phyloP scores from a whole-genome alignment of 305 asterid genomes.

The Coffea humblotiana region DNA sequence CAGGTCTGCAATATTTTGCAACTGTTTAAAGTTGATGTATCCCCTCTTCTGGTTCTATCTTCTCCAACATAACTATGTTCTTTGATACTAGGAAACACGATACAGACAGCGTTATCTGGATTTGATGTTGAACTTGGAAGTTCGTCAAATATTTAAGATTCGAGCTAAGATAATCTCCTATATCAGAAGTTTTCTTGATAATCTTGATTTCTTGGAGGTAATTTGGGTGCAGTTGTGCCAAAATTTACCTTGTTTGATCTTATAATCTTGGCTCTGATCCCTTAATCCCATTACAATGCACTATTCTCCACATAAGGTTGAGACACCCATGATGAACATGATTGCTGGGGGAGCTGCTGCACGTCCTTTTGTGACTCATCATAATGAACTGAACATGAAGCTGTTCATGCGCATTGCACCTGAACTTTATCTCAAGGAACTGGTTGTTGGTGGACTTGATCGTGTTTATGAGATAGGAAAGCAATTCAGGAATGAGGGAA shows the following conservation, averaged over 20 bases:
- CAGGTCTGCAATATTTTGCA: conserved; percentile 47
- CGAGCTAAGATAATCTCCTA: conserved; percentile 66
- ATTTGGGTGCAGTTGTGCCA: conserved; percentile 8
- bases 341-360: conserved; percentile 57
- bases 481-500: conserved; percentile 47
- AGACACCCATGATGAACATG: conserved; percentile 96
- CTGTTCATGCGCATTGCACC: conserved; percentile 46
- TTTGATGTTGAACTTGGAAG: conserved; percentile 77
- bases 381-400: conserved; percentile 36
- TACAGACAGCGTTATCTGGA: conserved; percentile 93
- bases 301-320: conserved; percentile 42
- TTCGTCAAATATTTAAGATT: conserved; percentile 78
- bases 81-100: conserved; percentile 71
- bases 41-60: not conserved
- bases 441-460: conserved; percentile 47
- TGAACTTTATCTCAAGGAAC: conserved; percentile 41
- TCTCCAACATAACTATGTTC: not conserved
- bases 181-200: conserved; percentile 67
- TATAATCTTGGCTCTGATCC: not conserved
- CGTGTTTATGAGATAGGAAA: conserved; percentile 50
- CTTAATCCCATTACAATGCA: not conserved
- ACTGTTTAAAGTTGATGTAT: not conserved
- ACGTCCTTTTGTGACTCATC: conserved; percentile 44
- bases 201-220: conserved; percentile 79
- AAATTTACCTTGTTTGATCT: not conserved